phyloP scores from a whole-genome alignment of 768 basidiomycete species.

The Boletus speciosus region DNA sequence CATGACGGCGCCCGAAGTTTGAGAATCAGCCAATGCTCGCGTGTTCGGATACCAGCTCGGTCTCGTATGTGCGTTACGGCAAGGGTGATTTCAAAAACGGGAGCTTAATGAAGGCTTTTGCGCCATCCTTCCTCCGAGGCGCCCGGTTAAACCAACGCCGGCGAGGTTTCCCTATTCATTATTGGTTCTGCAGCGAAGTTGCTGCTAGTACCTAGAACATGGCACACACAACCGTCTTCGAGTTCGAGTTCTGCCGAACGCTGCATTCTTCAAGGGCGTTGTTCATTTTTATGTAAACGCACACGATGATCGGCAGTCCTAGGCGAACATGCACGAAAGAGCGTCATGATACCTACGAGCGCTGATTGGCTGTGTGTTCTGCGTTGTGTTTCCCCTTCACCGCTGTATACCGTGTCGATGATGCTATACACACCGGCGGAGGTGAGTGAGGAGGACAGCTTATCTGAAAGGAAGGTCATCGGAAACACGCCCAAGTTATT shows the following conservation, averaged over 20 bases:
- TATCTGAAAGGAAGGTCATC: background rate
- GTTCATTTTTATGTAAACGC: background rate
- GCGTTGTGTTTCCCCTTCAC: too few relatives aligned
- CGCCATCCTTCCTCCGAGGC: background rate
- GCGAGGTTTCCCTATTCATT: background rate
- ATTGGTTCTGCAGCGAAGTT: too few relatives aligned
- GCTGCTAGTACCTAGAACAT: too few relatives aligned
- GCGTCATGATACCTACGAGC: background rate
- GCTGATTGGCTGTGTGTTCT: background rate
- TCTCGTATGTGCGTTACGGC: background rate
- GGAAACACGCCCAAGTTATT: background rate
- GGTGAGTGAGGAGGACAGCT: background rate
- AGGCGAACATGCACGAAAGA: background rate
- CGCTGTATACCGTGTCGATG: background rate
- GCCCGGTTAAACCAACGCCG: background rate
- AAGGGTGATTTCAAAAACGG: background rate
- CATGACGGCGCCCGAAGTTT: background rate
- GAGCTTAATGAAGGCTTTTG: background rate
- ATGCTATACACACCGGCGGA: background rate
- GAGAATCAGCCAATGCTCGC: background rate
- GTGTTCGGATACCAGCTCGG: background rate
- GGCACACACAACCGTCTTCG: background rate
- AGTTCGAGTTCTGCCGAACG: background rate
- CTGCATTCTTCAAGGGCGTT: background rate
- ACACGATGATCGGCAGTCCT: background rate